These are phyloP conservation scores for Scalesia atractyloides DNA, from an alignment of 129 eudicot species.

Conservation along the genomic window DNA sequence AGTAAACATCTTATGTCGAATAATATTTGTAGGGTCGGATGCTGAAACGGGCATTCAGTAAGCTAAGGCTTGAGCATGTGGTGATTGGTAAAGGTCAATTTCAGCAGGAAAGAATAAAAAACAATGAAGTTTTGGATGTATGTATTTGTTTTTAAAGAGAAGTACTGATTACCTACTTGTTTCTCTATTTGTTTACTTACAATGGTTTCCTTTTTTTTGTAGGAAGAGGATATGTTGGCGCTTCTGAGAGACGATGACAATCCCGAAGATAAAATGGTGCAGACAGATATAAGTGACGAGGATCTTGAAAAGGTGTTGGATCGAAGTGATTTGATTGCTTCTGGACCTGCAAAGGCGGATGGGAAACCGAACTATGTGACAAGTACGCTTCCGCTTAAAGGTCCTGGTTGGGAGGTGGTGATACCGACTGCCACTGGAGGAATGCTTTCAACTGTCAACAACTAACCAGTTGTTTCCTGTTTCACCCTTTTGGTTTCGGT, in stretches of 20 bases:
- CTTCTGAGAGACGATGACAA: constrained; percentile 63
- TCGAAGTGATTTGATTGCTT: constrained; percentile 66
- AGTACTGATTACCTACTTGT: no score
- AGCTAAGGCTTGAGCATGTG: constrained; percentile 95
- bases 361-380: constrained; percentile 30
- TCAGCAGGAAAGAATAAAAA: constrained; percentile 67
- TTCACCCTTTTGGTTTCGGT: constrained; percentile 27
- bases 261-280: constrained; percentile 80
- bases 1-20: constrained; percentile 6
- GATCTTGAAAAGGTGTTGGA: constrained; percentile 80
- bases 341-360: constrained; percentile 34
- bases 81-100: constrained; percentile 98
- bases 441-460: constrained; percentile 87
- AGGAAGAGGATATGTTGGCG: constrained; percentile 90
- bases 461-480: constrained; percentile 30
- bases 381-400: constrained; percentile 66
- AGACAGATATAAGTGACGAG: constrained; percentile 80
- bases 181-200: no score
- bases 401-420: constrained; percentile 99
- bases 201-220: not conserved
- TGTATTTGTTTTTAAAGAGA: not conserved
- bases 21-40: constrained; percentile 66
- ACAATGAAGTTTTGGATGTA: constrained; percentile 50
- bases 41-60: constrained; percentile 94
- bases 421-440: constrained; percentile 85